Evolutionary conservation across 352 stramenopile genomes (phyloP), one percentile per base, ranked within the genome.

Genomic region (Pythium apleroticum): DNA sequence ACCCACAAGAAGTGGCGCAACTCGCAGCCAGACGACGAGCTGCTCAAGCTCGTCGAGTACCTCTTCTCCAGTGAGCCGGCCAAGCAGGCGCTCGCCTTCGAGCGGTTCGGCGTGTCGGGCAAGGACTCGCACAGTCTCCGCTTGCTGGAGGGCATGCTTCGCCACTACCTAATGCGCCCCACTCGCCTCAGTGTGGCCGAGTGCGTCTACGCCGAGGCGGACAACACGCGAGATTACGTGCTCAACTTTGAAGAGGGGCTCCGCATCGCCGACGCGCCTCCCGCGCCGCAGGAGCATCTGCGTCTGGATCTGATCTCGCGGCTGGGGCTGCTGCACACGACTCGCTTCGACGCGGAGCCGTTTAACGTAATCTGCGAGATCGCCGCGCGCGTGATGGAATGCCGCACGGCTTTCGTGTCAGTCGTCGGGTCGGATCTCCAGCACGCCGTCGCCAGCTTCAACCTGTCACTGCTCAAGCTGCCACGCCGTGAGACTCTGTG

Each of bases 341-440:
- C 39, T 15, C 53, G 35, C 7, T 75, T 69, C 49, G 22, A 57
- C 8, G 46, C 33, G 25, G 60, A 71, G 27, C 57, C 69, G 24
- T 69, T 77, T 48, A 58, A 69, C 19, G 63, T 65, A n/a, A 43
- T 80, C 28, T 71, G 63, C 49, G 70, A 73, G 46, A 68, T 80
- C 52, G 73, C 70, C 0, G 73, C 73, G 4, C 69, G 65, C 35
- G 57, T 72, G 31, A 75, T 79, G 69, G 66, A 79, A 9, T 79
- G 72, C 49, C 57, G 62, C 33, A 69, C 55, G 9, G 69, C 66
- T 17, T 76, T 52, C 24, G 14, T 76, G 25, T 77, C 70, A 14
- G 68, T 80, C 14, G 70, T 80, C 17, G 59, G 55, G 20, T 56
- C 63, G n/a, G 70, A 77, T 39, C 62, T 72, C 22, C 68, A 76